Conservation (phyloP, 441 rosid genomes). For the Populus trichocarpa region DNA sequence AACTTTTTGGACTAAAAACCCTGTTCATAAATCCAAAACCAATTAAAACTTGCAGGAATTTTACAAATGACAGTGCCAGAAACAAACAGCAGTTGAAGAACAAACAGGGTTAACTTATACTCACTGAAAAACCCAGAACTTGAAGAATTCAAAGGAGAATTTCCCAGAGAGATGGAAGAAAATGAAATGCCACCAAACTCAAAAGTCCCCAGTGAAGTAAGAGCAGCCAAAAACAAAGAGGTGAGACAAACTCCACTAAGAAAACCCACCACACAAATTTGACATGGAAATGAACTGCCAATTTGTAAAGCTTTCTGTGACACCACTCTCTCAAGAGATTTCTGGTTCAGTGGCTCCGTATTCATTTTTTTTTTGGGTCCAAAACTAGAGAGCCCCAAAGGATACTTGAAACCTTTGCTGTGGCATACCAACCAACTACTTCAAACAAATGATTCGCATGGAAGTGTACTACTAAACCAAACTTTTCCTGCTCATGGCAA, state of each 20-base stretch:
- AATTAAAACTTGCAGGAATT: too few relatives aligned
- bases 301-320: constrained; percentile 84
- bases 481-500: neutral
- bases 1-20: neutral
- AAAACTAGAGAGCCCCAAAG: neutral
- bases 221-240: constrained; percentile 74
- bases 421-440: constrained; percentile 16
- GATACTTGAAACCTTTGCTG: neutral
- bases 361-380: neutral
- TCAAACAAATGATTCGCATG: constrained; percentile 28
- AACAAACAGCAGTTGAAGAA: neutral
- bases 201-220: constrained; percentile 70
- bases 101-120: constrained; percentile 10
- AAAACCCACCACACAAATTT: constrained; percentile 83
- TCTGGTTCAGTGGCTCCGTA: constrained; percentile 46
- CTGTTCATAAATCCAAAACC: neutral
- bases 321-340: constrained; percentile 70
- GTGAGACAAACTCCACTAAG: constrained; percentile 86
- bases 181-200: constrained; percentile 51
- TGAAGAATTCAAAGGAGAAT: constrained; percentile 56
- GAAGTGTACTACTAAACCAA: constrained; percentile 3
- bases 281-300: constrained; percentile 88
- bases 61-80: neutral
- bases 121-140: constrained; percentile 46
- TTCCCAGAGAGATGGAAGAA: constrained; percentile 37